Percentiles rank a stretch among this genome's conserved stretches.
Evolutionary conservation across 768 basidiomycete species (phyloP).

Genomic region (Leccinum subgranulosum): DNA sequence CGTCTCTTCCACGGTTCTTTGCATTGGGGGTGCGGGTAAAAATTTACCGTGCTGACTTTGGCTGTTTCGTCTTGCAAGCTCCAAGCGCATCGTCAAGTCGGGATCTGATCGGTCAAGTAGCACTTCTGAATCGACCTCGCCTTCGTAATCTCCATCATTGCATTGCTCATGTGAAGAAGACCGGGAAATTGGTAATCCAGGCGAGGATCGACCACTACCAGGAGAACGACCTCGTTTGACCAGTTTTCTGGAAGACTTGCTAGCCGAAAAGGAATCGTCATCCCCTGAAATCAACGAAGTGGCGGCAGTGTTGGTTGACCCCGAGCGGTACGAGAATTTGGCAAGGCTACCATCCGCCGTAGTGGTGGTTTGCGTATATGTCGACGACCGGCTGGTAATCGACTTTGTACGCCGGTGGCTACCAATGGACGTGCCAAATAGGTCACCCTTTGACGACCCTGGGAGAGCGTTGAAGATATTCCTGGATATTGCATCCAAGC

Average conservation of each 20-base stretch:
- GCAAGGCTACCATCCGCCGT: conserved; percentile 65
- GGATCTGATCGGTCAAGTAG: conserved; percentile 65
- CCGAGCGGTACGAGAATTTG: conserved; percentile 70
- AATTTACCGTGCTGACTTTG: conserved; percentile 62
- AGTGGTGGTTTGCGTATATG: conserved; percentile 65
- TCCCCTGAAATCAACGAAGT: conserved; percentile 62
- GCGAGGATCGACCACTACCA: conserved; percentile 31
- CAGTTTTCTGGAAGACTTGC: conserved; percentile 40
- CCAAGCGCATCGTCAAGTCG: conserved; percentile 74
- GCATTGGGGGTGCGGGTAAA: conserved; percentile 38
- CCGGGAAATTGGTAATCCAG: conserved; percentile 37
- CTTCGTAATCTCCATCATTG: conserved; percentile 39
- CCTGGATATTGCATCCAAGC: conserved; percentile 85
- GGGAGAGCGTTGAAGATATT: conserved; percentile 78
- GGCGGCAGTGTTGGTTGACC: conserved; percentile 60
- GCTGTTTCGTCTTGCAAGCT: conserved; percentile 82
- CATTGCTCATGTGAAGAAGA: conserved; percentile 43
- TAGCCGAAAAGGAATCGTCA: conserved; percentile 53
- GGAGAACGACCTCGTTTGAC: conserved; percentile 49
- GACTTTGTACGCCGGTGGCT: conserved; percentile 64
- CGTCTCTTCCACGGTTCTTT: conserved; percentile 54
- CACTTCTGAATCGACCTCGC: conserved; percentile 40
- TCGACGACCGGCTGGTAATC: conserved; percentile 67
- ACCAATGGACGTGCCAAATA: conserved; percentile 72
- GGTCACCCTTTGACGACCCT: conserved; percentile 66